Evolutionary conservation across 176 grass and related monocot genomes (phyloP), one percentile per base, ranked within the genome.

Genomic region (Secale cereale): DNA sequence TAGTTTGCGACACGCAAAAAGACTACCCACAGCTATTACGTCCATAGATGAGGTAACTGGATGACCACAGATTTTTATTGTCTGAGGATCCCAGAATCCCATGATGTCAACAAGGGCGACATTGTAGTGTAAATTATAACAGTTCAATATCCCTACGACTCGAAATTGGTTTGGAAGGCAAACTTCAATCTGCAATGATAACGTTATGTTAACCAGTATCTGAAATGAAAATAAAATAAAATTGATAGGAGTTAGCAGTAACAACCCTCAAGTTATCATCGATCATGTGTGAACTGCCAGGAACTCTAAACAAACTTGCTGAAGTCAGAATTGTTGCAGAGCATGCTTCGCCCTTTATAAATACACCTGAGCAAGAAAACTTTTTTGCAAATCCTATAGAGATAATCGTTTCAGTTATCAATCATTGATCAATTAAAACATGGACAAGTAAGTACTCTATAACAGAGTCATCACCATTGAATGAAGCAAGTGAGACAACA

Each of bases 401-500:
- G 66, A 37, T 70, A 6, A n/a, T 23, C 17, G 13, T 70, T 70
- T 39, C 66, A 70, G 4, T 39, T 39, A 70, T 70, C 32, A 69
- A 69, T 22, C 66, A 37, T 22, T 36, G 31, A 68, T 36, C 31
- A 39, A 70, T 37, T 6, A 70, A 70, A 70, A 70, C 19, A 39
- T 70, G 33, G 33, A 39, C 20, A 37, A 39, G 17, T 19, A 22
- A 36, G 19, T 20, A 37, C 20, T 36, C 9, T 69, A 12, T 69
- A 69, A n/a, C 19, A 70, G 64, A 32, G 33, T 11, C 8, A 39
- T 37, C 66, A 70, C 66, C 66, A 70, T 39, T 13, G 66, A 39
- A 70, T 70, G 66, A 70, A 39, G 66, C 66, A 37, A 70, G 33
- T 70, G 33, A 39, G 66, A 70, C 66, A 70, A 70, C 66, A 70